Percentiles rank a stretch among this genome's conserved stretches.
These are phyloP conservation scores for Corrigiola litoralis DNA, from an alignment of 179 eudicot genomes.

Conservation along the genomic window DNA sequence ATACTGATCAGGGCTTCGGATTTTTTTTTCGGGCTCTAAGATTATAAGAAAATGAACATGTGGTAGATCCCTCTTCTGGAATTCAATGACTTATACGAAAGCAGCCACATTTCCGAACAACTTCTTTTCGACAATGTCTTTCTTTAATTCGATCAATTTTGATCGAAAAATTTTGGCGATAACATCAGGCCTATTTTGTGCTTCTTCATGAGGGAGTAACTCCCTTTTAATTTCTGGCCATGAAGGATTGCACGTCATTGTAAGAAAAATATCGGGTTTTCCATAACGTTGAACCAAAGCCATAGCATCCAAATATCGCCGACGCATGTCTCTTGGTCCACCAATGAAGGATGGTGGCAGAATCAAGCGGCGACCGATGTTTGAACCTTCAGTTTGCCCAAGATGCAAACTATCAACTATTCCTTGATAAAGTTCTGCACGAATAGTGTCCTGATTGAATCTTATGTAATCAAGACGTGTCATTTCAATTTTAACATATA, in stretches of 20 bases:
- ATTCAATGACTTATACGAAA: not conserved
- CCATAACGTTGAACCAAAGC: not conserved
- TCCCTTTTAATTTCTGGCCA: not conserved
- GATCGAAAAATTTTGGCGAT: not conserved
- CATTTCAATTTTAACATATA: constrained; percentile 9
- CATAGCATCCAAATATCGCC: not conserved
- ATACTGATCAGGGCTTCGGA: not conserved
- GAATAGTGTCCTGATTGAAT: not conserved
- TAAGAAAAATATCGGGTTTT: not conserved
- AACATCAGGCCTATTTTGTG: not conserved
- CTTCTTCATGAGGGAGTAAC: not conserved
- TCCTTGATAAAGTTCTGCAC: constrained; percentile 3
- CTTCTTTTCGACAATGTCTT: not conserved
- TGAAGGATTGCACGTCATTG: not conserved
- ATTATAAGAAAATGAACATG: not conserved
- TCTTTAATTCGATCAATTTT: not conserved
- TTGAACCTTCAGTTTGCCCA: constrained; percentile 1
- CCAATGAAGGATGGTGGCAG: not conserved
- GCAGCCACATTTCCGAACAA: not conserved
- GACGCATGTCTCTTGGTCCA: not conserved
- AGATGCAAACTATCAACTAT: not conserved
- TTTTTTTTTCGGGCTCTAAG: not conserved
- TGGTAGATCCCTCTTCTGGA: not conserved
- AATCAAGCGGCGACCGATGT: not conserved
- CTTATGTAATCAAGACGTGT: constrained; percentile 1